Evolutionary conservation across 768 basidiomycete species (phyloP).

Genomic region (Pleurotus tuoliensis): DNA sequence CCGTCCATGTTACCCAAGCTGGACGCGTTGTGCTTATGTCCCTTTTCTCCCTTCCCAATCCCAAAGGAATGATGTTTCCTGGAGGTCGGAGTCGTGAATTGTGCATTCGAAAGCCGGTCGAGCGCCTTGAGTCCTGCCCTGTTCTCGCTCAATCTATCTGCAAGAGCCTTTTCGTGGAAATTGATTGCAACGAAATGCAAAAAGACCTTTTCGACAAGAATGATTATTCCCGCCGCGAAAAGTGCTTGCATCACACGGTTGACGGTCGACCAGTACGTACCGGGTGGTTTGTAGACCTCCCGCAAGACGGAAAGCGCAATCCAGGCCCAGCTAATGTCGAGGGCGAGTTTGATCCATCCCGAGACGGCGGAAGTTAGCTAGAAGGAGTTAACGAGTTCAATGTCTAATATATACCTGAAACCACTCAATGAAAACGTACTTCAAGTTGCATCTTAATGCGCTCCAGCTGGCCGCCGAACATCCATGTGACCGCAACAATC

Average conservation of each 20-base stretch:
- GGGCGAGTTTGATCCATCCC: conserved; percentile 64
- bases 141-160: conserved; percentile 71
- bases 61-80: conserved; percentile 32
- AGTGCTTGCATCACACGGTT: conserved; percentile 72
- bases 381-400: neutral
- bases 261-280: conserved; percentile 61
- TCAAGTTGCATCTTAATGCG: conserved; percentile 65
- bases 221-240: conserved; percentile 39
- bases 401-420: neutral
- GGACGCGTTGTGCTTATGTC: conserved; percentile 37
- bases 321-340: conserved; percentile 73
- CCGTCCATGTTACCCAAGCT: conserved; percentile 34
- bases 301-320: conserved; percentile 64
- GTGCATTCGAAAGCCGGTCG: conserved; percentile 67
- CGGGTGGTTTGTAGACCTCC: conserved; percentile 53
- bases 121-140: conserved; percentile 64
- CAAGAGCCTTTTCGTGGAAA: conserved; percentile 73
- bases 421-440: conserved; percentile 30
- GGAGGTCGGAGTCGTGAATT: conserved; percentile 27
- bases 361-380: conserved; percentile 68
- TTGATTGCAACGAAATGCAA: conserved; percentile 76
- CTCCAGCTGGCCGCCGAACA: conserved; percentile 62
- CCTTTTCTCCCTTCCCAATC: conserved; percentile 28
- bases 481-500: conserved; percentile 46
- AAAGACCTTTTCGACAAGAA: conserved; percentile 49